A percentile compares a stretch with the other conserved stretches of the same genome.
phyloP scores from a whole-genome alignment of 148 eudicot genomes.

The Cornus kousa region DNA sequence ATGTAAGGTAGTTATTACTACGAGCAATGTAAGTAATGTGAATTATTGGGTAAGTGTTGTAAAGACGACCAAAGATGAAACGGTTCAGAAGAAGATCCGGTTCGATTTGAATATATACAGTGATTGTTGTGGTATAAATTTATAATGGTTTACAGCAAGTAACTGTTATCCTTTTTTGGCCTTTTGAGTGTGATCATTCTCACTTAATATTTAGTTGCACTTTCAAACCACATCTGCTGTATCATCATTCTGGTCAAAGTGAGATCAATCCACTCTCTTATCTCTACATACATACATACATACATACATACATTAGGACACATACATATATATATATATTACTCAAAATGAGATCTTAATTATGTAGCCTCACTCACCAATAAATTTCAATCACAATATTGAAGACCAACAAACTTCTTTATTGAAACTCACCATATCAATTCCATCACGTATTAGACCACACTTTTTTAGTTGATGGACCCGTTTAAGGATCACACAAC shows the following conservation, averaged over 20 bases:
- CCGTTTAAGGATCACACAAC: not conserved
- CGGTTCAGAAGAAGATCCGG: too few relatives aligned
- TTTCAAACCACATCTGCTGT: not conserved
- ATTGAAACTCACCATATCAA: not conserved
- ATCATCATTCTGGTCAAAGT: slow-evolving; percentile 16
- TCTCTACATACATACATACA: not conserved
- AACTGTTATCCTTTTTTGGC: too few relatives aligned
- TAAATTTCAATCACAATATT: not conserved
- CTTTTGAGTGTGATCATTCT: not conserved
- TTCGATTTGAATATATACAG: too few relatives aligned
- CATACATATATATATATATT: too few relatives aligned
- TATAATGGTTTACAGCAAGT: not conserved
- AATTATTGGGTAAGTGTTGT: too few relatives aligned
- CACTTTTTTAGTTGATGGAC: not conserved
- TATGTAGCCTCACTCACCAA: too few relatives aligned
- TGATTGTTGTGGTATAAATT: not conserved
- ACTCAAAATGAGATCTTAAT: too few relatives aligned
- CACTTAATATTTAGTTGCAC: too few relatives aligned
- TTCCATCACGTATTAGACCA: not conserved
- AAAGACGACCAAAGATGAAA: too few relatives aligned
- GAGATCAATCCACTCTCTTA: not conserved
- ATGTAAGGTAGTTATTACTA: too few relatives aligned
- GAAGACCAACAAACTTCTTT: not conserved
- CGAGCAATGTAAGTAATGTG: too few relatives aligned
- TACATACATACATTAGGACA: not conserved